Base-by-base conservation (phyloP, 1,139 yeast genomes). In the Candida sp. region DNA sequence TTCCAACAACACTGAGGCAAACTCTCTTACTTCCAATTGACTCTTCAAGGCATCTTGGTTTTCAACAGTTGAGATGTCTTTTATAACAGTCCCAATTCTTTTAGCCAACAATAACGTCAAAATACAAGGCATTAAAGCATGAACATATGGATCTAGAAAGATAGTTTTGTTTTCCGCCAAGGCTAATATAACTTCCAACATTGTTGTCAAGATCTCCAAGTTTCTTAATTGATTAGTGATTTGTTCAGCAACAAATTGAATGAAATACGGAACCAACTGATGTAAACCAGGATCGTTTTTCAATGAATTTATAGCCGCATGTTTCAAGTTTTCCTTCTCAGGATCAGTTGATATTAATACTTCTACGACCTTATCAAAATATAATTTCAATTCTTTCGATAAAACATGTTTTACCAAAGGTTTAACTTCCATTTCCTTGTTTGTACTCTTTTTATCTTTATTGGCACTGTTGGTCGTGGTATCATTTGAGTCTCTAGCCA, bases 371-470 rank as follows among this genome's bases (percentile, higher is more conserved):
- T 89, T 86, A 64, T 93, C 97, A 64, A 93, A 95, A 63, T 93
- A 95, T 25, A 95, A 74, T 62, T 91, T 96, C 55, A 95, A 73
- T 64, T 95, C 99, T 58, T 90, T 91, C 3, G 98, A 91, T 39
- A 95, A 75, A 43, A 95, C 96, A 63, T 95, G 99, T 60, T 91
- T 91, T n/a, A 95, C 98, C 49, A 93, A 73, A 3, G 99, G 98
- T 61, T 87, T 89, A 47, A 91, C 82, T 48, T 89, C 96, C 38
- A 86, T 77, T 38, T 83, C 87, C 55, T 70, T 82, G 61, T 66
- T 84, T 1, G 66, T 59, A 11, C 60, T 52, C 47, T 70, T 54
- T 50, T 63, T 63, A 37, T 56, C 61, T 44, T 61, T 64, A 9
- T 60, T 49, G 5, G 35, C 38, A 33, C 35, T 36, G 34, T 11